These are phyloP conservation scores for Entonaema liquescens DNA, from an alignment of 495 filamentous ascomycete species.

Conservation along the genomic window DNA sequence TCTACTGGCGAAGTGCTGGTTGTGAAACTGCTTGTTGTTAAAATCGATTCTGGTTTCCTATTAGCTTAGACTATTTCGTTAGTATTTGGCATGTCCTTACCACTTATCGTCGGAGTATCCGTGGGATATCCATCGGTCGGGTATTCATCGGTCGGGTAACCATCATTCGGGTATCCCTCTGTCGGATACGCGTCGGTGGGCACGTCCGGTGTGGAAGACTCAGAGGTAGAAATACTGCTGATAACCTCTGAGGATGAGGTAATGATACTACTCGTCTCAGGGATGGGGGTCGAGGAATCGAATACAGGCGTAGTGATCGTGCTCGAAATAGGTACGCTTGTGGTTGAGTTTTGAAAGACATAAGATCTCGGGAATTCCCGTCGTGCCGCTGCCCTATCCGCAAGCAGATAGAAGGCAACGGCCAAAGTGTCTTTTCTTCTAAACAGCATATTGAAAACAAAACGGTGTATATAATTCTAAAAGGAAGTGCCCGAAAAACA, in stretches of 20 bases:
- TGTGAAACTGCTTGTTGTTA: not conserved
- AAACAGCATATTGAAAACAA: slow-evolving; percentile 30
- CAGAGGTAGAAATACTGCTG: not conserved
- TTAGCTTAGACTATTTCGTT: not conserved
- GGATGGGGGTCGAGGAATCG: not conserved
- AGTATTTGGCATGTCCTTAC: not conserved
- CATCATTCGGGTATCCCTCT: too few relatives aligned
- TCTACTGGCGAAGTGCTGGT: slow-evolving; percentile 3
- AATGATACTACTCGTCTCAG: not conserved
- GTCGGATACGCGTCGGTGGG: not conserved
- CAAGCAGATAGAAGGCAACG: slow-evolving; percentile 19
- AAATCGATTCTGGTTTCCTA: not conserved
- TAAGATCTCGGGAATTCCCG: slow-evolving; percentile 1
- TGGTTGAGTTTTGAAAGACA: slow-evolving; percentile 7
- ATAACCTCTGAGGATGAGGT: not conserved
- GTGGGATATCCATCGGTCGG: not conserved
- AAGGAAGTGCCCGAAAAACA: slow-evolving; percentile 10
- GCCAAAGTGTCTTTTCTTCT: slow-evolving; percentile 19
- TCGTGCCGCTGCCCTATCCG: slow-evolving; percentile 8
- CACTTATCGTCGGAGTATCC: not conserved
- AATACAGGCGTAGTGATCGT: not conserved
- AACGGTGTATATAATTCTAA: slow-evolving; percentile 2
- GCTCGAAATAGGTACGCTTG: not conserved
- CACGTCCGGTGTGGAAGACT: not conserved
- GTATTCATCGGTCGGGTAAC: too few relatives aligned